A percentile compares a stretch with the other conserved stretches of the same genome.
Conservation (phyloP, 2,329 filamentous ascomycete genomes). For the Colletotrichum neosansevieriae region DNA sequence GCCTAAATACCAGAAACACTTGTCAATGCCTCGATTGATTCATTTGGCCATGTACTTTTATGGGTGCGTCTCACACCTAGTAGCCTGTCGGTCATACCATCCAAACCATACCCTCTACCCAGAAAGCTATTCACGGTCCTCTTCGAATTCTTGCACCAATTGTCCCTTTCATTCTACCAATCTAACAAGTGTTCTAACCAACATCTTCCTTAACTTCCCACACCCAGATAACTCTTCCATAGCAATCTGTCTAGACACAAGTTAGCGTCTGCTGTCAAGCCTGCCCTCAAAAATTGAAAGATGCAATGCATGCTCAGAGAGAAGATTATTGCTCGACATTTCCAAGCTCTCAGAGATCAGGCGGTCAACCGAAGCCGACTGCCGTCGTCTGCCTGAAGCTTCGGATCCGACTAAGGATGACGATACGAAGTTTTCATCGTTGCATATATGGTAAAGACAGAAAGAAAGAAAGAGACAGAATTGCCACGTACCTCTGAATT, state of each 20-base stretch:
- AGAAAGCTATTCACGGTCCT: too few species aligned
- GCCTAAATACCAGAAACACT: too few species aligned
- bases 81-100: too few species aligned
- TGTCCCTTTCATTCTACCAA: too few species aligned
- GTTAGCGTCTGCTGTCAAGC: constrained; percentile 10
- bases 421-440: constrained; percentile 94
- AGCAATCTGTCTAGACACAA: neutral
- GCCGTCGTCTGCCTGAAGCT: constrained; percentile 43
- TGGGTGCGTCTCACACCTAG: too few species aligned
- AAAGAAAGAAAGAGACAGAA: constrained; percentile 13
- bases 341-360: constrained; percentile 49
- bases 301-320: constrained; percentile 57
- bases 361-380: constrained; percentile 13
- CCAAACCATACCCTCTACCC: too few species aligned
- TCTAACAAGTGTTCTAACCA: too few species aligned
- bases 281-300: neutral
- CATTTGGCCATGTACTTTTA: too few species aligned
- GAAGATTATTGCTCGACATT: constrained; percentile 68
- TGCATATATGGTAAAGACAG: constrained; percentile 41
- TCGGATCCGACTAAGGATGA: constrained; percentile 93
- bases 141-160: too few species aligned
- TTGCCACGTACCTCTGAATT: constrained; percentile 4
- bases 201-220: too few species aligned
- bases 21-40: too few species aligned
- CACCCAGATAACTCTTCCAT: neutral